A percentile compares a stretch with the other conserved stretches of the same genome.
phyloP scores from a whole-genome alignment of 257 asterid species.

The Nicotiana noctiflora region DNA sequence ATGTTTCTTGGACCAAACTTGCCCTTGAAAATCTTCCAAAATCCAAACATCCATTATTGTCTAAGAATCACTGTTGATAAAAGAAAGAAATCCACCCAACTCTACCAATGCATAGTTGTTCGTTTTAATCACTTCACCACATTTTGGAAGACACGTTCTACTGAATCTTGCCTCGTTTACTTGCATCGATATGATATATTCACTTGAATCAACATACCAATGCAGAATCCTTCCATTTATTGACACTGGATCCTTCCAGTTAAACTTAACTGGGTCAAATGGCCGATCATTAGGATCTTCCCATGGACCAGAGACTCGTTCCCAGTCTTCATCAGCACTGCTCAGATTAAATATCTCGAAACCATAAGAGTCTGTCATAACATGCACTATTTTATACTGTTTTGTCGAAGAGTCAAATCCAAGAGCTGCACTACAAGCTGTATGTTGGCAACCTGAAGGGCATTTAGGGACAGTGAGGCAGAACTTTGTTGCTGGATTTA shows the following conservation, averaged over 20 bases:
- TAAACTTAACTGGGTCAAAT: background rate
- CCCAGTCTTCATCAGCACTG: background rate
- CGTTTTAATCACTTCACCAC: background rate
- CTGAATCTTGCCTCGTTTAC: background rate
- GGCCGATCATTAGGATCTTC: background rate
- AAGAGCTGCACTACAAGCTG: conserved; percentile 13
- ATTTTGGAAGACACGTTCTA: background rate
- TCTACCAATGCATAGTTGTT: conserved; percentile 3
- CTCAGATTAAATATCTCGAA: conserved; percentile 11
- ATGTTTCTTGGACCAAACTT: conserved; percentile 17
- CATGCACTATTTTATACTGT: conserved; percentile 14
- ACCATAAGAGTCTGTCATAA: conserved; percentile 6
- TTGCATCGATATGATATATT: conserved; percentile 12
- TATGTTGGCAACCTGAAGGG: conserved; percentile 4
- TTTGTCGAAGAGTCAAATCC: conserved; percentile 11
- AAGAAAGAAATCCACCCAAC: conserved; percentile 12
- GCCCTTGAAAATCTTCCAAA: conserved; percentile 10
- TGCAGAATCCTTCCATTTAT: conserved; percentile 4
- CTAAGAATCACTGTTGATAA: background rate
- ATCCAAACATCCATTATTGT: conserved; percentile 8
- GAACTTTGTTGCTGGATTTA: conserved; percentile 6
- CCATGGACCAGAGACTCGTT: conserved; percentile 13
- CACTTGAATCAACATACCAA: conserved; percentile 5
- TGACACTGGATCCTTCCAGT: background rate
- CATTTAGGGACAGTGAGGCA: conserved; percentile 3